Conservation (phyloP, 345 rosid genomes). For the Eucalyptus guilfoylei region DNA sequence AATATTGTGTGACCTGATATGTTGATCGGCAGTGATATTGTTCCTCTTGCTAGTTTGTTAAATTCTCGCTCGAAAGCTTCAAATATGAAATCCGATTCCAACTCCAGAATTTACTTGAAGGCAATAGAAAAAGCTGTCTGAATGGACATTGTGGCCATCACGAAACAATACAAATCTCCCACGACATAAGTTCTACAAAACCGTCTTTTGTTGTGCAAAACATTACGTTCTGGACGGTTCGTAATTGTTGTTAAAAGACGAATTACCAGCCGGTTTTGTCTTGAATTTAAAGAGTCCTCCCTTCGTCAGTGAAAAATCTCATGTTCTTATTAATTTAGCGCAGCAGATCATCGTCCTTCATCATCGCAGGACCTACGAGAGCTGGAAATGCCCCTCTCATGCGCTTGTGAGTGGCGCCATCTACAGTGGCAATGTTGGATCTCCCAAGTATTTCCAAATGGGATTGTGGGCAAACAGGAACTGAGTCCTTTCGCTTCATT, state of each 20-base stretch:
- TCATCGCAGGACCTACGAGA: constrained; percentile 61
- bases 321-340: constrained; percentile 70
- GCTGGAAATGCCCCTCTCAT: constrained; percentile 76
- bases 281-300: constrained; percentile 44
- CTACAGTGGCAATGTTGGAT: constrained; percentile 84
- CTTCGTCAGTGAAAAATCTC: constrained; percentile 56
- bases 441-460: constrained; percentile 86
- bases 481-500: constrained; percentile 74
- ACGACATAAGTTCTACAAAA: not conserved
- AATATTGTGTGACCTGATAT: constrained; percentile 48
- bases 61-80: constrained; percentile 43
- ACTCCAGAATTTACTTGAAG: constrained; percentile 43
- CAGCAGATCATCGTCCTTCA: constrained; percentile 43
- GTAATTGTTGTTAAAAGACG: not conserved
- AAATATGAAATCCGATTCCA: constrained; percentile 19
- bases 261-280: constrained; percentile 21
- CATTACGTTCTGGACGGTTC: not conserved
- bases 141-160: not conserved
- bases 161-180: not conserved
- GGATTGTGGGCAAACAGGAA: constrained; percentile 87
- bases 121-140: constrained; percentile 69
- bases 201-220: not conserved
- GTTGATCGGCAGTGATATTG: constrained; percentile 54
- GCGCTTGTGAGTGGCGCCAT: constrained; percentile 66
- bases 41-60: constrained; percentile 55